phyloP scores from a whole-genome alignment of 2,329 filamentous ascomycete species.

The Albifimbria verrucaria region DNA sequence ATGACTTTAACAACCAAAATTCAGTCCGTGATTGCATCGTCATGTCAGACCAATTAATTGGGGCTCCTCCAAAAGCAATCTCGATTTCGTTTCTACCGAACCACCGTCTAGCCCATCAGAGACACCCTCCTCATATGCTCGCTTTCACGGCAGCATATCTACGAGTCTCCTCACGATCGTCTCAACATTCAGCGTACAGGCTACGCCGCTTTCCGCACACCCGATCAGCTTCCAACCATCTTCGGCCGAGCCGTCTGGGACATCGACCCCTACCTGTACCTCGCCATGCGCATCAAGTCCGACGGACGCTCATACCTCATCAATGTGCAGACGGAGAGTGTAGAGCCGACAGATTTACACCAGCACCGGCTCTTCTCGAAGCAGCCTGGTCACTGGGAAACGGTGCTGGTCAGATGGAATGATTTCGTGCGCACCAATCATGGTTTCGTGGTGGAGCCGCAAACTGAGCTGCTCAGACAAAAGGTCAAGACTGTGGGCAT shows the following conservation, averaged over 20 bases:
- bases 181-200: constrained; percentile 76
- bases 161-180: constrained; percentile 70
- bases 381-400: constrained; percentile 87
- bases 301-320: constrained; percentile 92
- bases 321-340: constrained; percentile 91
- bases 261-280: constrained; percentile 82
- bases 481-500: constrained; percentile 84
- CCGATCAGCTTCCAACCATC: constrained; percentile 71
- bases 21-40: constrained; percentile 60
- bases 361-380: constrained; percentile 85
- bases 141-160: constrained; percentile 86
- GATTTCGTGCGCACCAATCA: constrained; percentile 96
- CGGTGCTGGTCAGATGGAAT: constrained; percentile 83
- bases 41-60: constrained; percentile 84
- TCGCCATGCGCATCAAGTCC: constrained; percentile 84
- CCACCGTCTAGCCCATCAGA: constrained; percentile 10
- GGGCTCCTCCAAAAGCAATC: constrained; percentile 75
- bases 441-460: constrained; percentile 87
- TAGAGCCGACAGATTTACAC: constrained; percentile 92
- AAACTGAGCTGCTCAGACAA: constrained; percentile 82
- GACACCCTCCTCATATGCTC: constrained; percentile 51
- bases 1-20: constrained; percentile 55
- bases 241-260: constrained; percentile 87
- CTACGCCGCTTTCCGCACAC: constrained; percentile 87
- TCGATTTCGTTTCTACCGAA: constrained; percentile 56